phyloP scores from a whole-genome alignment of 495 filamentous ascomycete species.

The Penicillium silybi region DNA sequence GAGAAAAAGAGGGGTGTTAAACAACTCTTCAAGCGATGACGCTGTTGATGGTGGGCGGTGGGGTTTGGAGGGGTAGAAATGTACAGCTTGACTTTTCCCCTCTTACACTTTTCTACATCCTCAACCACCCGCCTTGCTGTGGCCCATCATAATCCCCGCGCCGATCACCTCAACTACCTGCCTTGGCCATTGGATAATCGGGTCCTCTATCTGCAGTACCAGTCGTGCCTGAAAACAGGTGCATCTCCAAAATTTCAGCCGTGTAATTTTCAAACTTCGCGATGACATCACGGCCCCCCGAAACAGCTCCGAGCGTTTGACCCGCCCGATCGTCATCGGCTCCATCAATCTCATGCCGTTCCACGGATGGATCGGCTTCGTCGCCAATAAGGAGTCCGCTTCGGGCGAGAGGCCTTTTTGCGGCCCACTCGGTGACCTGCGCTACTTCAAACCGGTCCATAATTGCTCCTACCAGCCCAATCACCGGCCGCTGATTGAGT shows the following conservation, averaged over 20 bases:
- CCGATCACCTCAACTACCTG: neutral
- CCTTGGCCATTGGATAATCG: neutral
- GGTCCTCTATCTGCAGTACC: neutral
- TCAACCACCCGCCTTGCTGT: neutral
- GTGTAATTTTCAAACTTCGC: neutral
- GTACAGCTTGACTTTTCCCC: neutral
- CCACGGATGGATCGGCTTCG: constrained; percentile 26
- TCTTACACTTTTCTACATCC: neutral
- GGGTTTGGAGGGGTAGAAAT: constrained; percentile 10
- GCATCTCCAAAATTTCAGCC: constrained; percentile 13
- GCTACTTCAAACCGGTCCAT: constrained; percentile 18
- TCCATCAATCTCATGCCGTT: constrained; percentile 35
- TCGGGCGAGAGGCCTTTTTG: constrained; percentile 10
- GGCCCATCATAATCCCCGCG: neutral
- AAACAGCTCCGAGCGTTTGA: constrained; percentile 33
- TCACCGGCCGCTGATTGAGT: neutral
- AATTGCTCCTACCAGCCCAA: constrained; percentile 4
- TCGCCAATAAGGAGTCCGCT: constrained; percentile 24
- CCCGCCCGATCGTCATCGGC: constrained; percentile 39
- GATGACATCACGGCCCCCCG: constrained; percentile 32
- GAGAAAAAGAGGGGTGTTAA: constrained; percentile 1
- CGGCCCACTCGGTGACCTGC: constrained; percentile 25
- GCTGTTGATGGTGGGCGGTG: constrained; percentile 16
- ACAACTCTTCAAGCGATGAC: constrained; percentile 14
- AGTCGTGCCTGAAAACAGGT: neutral